phyloP scores from a whole-genome alignment of 495 filamentous ascomycete species.

The Amniculicola lignicola region DNA sequence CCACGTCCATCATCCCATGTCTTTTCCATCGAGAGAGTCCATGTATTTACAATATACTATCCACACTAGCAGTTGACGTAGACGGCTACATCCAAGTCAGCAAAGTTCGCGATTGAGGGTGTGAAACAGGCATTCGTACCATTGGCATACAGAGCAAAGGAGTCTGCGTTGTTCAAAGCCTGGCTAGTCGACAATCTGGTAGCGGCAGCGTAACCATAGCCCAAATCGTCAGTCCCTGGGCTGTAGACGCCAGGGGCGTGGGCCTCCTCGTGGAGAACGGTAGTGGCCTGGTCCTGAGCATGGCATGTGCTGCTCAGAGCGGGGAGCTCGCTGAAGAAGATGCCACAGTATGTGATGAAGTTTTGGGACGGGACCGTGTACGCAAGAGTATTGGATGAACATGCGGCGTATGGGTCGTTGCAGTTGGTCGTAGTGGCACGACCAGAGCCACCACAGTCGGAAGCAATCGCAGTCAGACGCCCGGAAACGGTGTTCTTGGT shows the following conservation, averaged over 20 bases:
- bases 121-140: constrained; percentile 38
- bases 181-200: constrained; percentile 44
- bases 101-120: neutral
- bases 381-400: constrained; percentile 52
- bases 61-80: constrained; percentile 31
- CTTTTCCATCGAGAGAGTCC: neutral
- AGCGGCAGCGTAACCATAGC: constrained; percentile 57
- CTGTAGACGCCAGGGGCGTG: constrained; percentile 53
- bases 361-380: constrained; percentile 54
- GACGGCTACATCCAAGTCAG: constrained; percentile 8
- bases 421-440: constrained; percentile 53
- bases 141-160: constrained; percentile 61
- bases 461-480: constrained; percentile 51
- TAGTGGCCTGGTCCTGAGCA: constrained; percentile 58
- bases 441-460: constrained; percentile 47
- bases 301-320: constrained; percentile 50
- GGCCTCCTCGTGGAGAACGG: constrained; percentile 61
- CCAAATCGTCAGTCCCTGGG: constrained; percentile 56
- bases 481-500: constrained; percentile 50
- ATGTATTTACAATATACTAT: no score
- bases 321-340: constrained; percentile 53
- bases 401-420: constrained; percentile 50
- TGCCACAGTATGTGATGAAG: constrained; percentile 55
- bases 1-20: no score
- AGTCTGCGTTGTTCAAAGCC: constrained; percentile 60